These are phyloP conservation scores for Cyclospora cayetanensis DNA, from an alignment of 169 alveolate species.

Conservation along the genomic window DNA sequence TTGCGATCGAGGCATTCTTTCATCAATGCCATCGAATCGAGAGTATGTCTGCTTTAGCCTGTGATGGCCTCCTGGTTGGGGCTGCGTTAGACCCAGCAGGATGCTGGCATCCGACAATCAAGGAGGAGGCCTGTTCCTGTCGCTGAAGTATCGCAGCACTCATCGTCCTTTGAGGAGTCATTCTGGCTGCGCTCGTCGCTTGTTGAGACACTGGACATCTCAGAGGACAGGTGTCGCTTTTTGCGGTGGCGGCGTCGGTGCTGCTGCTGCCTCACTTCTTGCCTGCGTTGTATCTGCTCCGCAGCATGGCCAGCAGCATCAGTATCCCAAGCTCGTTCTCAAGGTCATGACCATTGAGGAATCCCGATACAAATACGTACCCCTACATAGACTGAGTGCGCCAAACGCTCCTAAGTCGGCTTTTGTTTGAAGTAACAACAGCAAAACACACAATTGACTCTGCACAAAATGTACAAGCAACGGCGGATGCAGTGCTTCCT, in stretches of 20 bases:
- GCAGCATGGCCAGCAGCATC: not conserved
- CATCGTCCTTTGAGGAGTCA: not conserved
- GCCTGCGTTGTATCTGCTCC: not conserved
- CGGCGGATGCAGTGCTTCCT: too few relatives aligned
- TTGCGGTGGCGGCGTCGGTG: slow-evolving; percentile 30
- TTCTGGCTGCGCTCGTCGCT: not conserved
- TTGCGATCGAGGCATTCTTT: slow-evolving; percentile 49
- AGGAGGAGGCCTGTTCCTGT: slow-evolving; percentile 15
- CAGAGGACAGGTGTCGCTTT: slow-evolving; percentile 1
- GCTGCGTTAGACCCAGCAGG: not conserved
- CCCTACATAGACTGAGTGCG: too few relatives aligned
- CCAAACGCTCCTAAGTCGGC: too few relatives aligned
- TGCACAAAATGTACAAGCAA: too few relatives aligned
- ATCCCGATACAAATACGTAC: too few relatives aligned
- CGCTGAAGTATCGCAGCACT: not conserved
- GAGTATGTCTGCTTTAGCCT: not conserved
- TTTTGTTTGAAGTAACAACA: too few relatives aligned
- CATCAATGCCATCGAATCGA: not conserved
- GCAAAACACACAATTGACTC: too few relatives aligned
- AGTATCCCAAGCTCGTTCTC: too few relatives aligned
- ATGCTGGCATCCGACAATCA: slow-evolving; percentile 24
- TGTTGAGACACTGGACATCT: not conserved
- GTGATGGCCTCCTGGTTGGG: not conserved
- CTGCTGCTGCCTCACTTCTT: slow-evolving; percentile 22
- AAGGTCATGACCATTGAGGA: too few relatives aligned